Conservation (phyloP, 345 rosid genomes). For the Camelina hispida region DNA sequence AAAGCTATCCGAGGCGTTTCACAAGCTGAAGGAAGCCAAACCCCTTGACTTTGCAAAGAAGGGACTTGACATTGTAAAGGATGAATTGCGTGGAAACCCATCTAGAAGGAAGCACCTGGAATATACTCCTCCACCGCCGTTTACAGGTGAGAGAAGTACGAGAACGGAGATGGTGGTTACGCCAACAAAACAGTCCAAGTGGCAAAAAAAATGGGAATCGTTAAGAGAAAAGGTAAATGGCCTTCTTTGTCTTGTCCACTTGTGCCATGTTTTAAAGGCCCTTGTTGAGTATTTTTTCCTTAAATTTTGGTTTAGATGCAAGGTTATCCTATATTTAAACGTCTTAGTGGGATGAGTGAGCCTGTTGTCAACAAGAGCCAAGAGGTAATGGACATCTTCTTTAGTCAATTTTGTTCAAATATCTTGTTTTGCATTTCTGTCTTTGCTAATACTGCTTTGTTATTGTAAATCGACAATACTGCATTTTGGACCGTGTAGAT, state of each 20-base stretch:
- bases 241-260: slow-evolving; percentile 22
- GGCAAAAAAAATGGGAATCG: slow-evolving; percentile 81
- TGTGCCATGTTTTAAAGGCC: slow-evolving; percentile 4
- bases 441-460: slow-evolving; percentile 4
- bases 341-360: slow-evolving; percentile 67
- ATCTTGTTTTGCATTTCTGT: slow-evolving; percentile 10
- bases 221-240: slow-evolving; percentile 63
- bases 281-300: slow-evolving; percentile 14
- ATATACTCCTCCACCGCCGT: slow-evolving; percentile 64
- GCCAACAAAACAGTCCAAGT: slow-evolving; percentile 67
- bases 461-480: slow-evolving; percentile 32
- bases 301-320: slow-evolving; percentile 58
- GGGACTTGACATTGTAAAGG: slow-evolving; percentile 87
- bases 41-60: slow-evolving; percentile 80
- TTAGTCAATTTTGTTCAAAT: slow-evolving; percentile 3
- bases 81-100: slow-evolving; percentile 72
- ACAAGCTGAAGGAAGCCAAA: slow-evolving; percentile 71
- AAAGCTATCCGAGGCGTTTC: slow-evolving; percentile 62
- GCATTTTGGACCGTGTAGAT: slow-evolving; percentile 56
- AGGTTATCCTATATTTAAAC: slow-evolving; percentile 75
- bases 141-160: slow-evolving; percentile 74
- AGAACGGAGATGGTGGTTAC: slow-evolving; percentile 74
- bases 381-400: slow-evolving; percentile 58
- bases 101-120: slow-evolving; percentile 85
- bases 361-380: slow-evolving; percentile 89